A percentile compares a stretch with the other conserved stretches of the same genome.
phyloP scores from a whole-genome alignment of 345 rosid genomes.

The Corchorus olitorius region DNA sequence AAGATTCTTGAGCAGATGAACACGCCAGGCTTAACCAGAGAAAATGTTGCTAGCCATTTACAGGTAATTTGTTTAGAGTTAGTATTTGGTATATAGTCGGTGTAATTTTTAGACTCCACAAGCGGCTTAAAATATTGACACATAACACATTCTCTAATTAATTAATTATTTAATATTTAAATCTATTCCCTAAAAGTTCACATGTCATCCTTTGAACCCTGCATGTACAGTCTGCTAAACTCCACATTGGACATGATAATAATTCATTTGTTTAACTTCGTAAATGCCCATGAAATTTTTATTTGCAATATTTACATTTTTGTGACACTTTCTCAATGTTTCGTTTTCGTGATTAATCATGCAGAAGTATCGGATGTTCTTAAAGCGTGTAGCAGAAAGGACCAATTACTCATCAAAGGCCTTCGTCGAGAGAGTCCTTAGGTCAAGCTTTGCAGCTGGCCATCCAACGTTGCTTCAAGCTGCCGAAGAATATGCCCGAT shows the following conservation, averaged over 20 bases:
- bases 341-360: not conserved
- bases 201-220: too few relatives aligned
- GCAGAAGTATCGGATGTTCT: slow-evolving; percentile 71
- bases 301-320: too few relatives aligned
- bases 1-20: slow-evolving; percentile 52
- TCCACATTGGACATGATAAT: too few relatives aligned
- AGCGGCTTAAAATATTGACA: too few relatives aligned
- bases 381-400: slow-evolving; percentile 46
- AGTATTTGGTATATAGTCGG: too few relatives aligned
- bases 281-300: too few relatives aligned
- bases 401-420: slow-evolving; percentile 16
- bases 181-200: too few relatives aligned
- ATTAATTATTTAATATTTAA: too few relatives aligned
- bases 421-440: slow-evolving; percentile 21
- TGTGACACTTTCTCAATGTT: not conserved
- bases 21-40: slow-evolving; percentile 44
- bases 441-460: slow-evolving; percentile 37
- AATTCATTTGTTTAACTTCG: too few relatives aligned
- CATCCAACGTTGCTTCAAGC: slow-evolving; percentile 29
- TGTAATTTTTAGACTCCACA: too few relatives aligned
- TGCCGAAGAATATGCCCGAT: slow-evolving; percentile 13
- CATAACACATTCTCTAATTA: too few relatives aligned
- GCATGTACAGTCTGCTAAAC: too few relatives aligned
- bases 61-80: slow-evolving; percentile 10
- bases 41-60: slow-evolving; percentile 46